phyloP scores from a whole-genome alignment of 2,329 filamentous ascomycete species.

The Penicillium sp. region DNA sequence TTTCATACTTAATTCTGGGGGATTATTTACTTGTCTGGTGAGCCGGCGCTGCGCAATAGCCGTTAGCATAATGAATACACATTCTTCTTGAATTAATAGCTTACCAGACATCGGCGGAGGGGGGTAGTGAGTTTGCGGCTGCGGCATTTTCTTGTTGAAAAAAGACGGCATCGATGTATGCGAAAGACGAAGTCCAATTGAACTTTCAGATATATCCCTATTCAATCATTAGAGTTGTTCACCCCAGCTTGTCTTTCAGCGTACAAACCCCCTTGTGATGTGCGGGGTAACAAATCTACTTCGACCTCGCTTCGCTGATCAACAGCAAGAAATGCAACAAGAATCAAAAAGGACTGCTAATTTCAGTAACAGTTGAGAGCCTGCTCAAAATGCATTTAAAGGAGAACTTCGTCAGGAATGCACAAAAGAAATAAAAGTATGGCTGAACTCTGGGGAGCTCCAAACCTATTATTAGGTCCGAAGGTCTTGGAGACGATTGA shows the following conservation, averaged over 20 bases:
- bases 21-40: background rate
- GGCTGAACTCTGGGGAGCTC: conserved; percentile 8
- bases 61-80: background rate
- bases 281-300: background rate
- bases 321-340: background rate
- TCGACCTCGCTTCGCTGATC: background rate
- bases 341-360: background rate
- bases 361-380: background rate
- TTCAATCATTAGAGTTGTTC: background rate
- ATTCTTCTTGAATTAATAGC: background rate
- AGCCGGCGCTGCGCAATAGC: background rate
- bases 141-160: background rate
- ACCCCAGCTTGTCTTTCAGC: background rate
- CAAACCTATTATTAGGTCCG: conserved; percentile 14
- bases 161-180: background rate
- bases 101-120: conserved; percentile 20
- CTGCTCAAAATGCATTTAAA: background rate
- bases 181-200: background rate
- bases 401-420: background rate
- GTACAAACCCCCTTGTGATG: background rate
- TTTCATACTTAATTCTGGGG: background rate
- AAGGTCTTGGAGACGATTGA: background rate
- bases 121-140: conserved; percentile 8
- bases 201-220: background rate
- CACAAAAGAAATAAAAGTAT: background rate